Evolutionary conservation across 352 stramenopile genomes (phyloP).

Genomic region (Phytophthora megakarya): DNA sequence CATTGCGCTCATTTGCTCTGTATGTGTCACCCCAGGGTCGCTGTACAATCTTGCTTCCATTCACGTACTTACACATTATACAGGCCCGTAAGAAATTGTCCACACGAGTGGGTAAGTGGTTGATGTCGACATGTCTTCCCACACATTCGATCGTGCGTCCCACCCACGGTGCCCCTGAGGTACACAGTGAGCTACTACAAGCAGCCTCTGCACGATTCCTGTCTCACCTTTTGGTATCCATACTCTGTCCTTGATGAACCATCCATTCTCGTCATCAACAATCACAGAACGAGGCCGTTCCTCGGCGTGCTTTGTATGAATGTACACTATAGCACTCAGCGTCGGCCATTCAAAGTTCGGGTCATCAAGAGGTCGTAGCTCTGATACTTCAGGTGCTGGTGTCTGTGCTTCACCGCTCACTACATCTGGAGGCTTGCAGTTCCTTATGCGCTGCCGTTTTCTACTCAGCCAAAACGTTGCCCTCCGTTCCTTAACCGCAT

Average conservation of each 20-base stretch:
- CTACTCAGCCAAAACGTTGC: too few relatives aligned
- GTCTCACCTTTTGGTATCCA: slow-evolving; percentile 1
- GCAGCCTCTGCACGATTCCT: background rate
- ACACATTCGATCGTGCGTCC: slow-evolving; percentile 2
- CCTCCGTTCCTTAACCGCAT: background rate
- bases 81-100: background rate
- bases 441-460: too few relatives aligned
- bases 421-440: too few relatives aligned
- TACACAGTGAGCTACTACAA: background rate
- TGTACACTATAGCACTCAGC: too few relatives aligned
- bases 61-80: slow-evolving; percentile 9
- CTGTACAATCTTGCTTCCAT: slow-evolving; percentile 2
- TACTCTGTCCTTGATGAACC: background rate
- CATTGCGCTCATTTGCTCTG: slow-evolving; percentile 10
- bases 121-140: background rate
- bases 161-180: slow-evolving; percentile 5
- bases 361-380: too few relatives aligned
- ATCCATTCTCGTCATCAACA: background rate
- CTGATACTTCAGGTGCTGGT: too few relatives aligned
- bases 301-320: too few relatives aligned
- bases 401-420: too few relatives aligned
- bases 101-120: background rate
- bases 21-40: slow-evolving; percentile 2
- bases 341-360: too few relatives aligned
- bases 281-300: too few relatives aligned